Base-by-base conservation (phyloP, 2,329 filamentous ascomycete species). In the Graphium sp. region DNA sequence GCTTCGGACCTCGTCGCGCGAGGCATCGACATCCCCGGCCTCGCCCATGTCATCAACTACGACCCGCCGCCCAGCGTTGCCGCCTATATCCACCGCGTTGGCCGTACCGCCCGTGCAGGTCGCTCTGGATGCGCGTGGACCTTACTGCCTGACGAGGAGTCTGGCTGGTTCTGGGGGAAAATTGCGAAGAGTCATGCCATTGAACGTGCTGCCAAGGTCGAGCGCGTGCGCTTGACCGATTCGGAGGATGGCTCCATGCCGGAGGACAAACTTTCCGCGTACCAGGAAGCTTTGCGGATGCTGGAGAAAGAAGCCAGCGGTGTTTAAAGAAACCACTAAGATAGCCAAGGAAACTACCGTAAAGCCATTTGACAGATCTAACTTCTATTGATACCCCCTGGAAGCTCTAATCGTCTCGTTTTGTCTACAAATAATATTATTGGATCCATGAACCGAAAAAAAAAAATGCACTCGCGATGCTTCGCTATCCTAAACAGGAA, bases 1-100 rank as follows among this genome's bases (percentile, higher is more conserved):
- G 84, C 85, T 1, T 92, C 89, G 0, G 87, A 95, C 47, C 76
- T 91, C n/a, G 82, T 89, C 1, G 82, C 84, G 3, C 79, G 87
- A 37, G 89, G 87, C 42, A 72, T 95, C 16, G 87, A 95, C 49
- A 62, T 93, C 9, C 69, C 72, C 1, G 65, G 69, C 26, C 66
- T 95, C 26, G 73, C 74, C 20, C 80, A 92, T 44, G 83, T 95
- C 26, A 60, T 95, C 51, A 94, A 93, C 55, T 95, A 95, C 57
- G 87, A 94, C 47, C 64, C 94, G 29, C 87, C 87, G 0, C 66
- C 72, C 5, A 85, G 76, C 42, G 58, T 84, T 19, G 78, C 77
- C 5, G 77, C 74, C 15, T 95, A 95, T 42, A 74, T 95, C 5
- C 89, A 95, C 48, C 76, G 89, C 22, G 83, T 94, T 2, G 87